Evolutionary conservation across 495 filamentous ascomycete genomes (phyloP), one percentile per base, ranked within the genome.

Genomic region (Neurospora sp.): DNA sequence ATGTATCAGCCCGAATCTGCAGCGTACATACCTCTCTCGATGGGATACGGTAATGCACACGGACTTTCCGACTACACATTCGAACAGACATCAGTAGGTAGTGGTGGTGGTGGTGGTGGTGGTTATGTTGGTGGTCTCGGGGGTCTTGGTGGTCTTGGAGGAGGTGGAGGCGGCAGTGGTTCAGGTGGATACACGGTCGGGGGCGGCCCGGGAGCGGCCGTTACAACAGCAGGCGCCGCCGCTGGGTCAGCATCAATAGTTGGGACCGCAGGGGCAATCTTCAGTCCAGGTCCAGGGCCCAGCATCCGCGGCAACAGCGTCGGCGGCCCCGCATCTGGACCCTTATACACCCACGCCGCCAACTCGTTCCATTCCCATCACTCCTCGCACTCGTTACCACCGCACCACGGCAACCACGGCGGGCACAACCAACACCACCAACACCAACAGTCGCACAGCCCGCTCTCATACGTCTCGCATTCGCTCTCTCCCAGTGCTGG

Each of bases 1-100:
- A 88, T 88, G 86, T 88, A 85, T 81, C 86, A 87, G 78, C 82
- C 86, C 78, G 83, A 87, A 74, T 78, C 85, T 62, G 84, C 85
- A 59, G 82, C 85, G 69, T 88, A 81, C 77, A 79, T 79, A 73
- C 75, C 78, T 41, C 80, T 81, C 75, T 77, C 78, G 75, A 73
- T 81, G 78, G 82, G 82, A 76, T 82, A 82, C 74, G 76, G 79
- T 42, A 77, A 79, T 73, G 76, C 78, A 40, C 81, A 83, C 77
- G 76, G 81, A 71, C 75, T 83, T 27, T 80, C 85, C 62, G 77
- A 85, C 62, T 85, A 84, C 81, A 82, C 82, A 59, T 85, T 84
- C 72, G 82, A 82, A 69, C 78, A 81, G 69, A 82, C 82, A 54
- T 80, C 84, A 39, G 71, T 84, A 73, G 78, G 44, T 74, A 71